phyloP scores from a whole-genome alignment of 345 rosid genomes.

The Xanthoceras sorbifolium region DNA sequence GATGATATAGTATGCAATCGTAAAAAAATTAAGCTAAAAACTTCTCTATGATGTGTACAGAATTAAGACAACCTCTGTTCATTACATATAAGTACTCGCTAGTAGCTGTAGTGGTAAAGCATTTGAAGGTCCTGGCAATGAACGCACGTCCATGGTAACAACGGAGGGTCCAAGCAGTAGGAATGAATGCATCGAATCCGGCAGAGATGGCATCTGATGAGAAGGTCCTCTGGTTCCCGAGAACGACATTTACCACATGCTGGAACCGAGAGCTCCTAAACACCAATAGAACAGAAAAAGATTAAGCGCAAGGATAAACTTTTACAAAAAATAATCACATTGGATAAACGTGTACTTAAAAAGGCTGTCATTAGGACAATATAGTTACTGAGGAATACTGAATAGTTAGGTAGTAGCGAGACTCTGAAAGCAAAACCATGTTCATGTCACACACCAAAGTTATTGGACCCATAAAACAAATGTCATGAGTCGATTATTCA shows the following conservation, averaged over 20 bases:
- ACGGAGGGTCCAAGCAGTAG: conserved; percentile 81
- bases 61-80: neutral
- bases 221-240: conserved; percentile 79
- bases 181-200: conserved; percentile 59
- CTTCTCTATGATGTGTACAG: neutral
- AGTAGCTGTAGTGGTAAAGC: conserved; percentile 46
- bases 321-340: neutral
- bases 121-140: conserved; percentile 77
- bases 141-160: conserved; percentile 81
- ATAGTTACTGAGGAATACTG: neutral
- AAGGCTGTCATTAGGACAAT: neutral
- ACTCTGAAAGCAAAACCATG: neutral
- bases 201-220: conserved; percentile 69
- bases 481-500: neutral
- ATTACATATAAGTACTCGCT: neutral
- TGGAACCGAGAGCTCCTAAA: conserved; percentile 45
- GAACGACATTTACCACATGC: conserved; percentile 60
- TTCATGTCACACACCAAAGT: neutral
- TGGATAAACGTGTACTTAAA: neutral
- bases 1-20: neutral
- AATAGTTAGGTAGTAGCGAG: neutral
- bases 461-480: neutral
- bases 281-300: conserved; percentile 1
- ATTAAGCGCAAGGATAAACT: neutral
- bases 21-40: neutral